Base-by-base conservation (phyloP, 2,329 filamentous ascomycete species). In the Aureobasidium lini region DNA sequence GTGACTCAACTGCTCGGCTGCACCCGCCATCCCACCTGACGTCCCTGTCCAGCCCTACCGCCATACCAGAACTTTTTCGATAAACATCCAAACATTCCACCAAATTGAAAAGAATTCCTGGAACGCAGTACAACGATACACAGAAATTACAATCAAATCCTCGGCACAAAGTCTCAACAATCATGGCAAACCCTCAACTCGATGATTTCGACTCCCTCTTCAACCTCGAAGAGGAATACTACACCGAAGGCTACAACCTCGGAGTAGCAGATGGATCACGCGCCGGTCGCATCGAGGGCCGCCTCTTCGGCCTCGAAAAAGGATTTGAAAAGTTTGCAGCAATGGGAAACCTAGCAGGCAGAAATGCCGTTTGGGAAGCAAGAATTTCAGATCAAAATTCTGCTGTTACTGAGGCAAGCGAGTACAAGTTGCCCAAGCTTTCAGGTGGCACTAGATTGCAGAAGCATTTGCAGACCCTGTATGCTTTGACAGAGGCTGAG, bases 301-400 rank as follows among this genome's bases (percentile, higher is more conserved):
- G 91, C 54, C 84, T 90, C 18, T 90, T 97, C 70, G 94, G 93
- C 0, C 83, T 97, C 43, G 88, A 95, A 71, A 94, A 92, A 64
- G 93, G 92, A 0, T 97, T 94, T 67, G 90, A 96, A 67, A 97
- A 96, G 75, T 96, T 95, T 69, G 70, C 88, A 43, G 86, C 90
- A 63, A 83, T 90, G 71, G 93, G 93, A 2, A 81, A 81, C 61
- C 74, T 97, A 34, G 87, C 93, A 66, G 89, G 90, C 46, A 86
- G 85, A 67, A 85, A 90, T 13, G 75, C 88, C 28, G 79, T 97
- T n/a, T 97, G 93, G 92, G 85, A 86, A 11, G 88, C 89, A 62
- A 81, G 91, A 57, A 50, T 34, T n/a, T 28, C 42, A 16, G 39
- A 52, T n/a, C 36, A 59, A 18, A 31, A 6, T 48, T 60, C 48